Conservation (phyloP, 495 filamentous ascomycete genomes). For the Cryomyces minteri region DNA sequence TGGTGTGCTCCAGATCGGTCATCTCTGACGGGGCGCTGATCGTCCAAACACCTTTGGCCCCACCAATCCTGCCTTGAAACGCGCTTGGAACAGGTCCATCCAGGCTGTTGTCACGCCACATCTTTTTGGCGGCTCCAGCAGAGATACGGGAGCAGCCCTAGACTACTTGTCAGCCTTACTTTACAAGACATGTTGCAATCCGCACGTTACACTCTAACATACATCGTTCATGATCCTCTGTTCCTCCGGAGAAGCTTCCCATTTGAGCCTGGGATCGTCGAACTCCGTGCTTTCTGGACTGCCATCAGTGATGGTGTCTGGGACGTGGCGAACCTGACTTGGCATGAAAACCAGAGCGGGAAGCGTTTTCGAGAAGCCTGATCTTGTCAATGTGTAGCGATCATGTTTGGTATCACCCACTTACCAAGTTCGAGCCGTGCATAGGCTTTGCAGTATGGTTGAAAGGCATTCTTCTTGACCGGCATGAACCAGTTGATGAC, state of each 20-base stretch:
- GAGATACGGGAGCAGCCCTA: constrained; percentile 17
- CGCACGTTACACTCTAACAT: not conserved
- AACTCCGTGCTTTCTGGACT: constrained; percentile 11
- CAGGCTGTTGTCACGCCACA: constrained; percentile 5
- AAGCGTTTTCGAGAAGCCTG: constrained; percentile 12
- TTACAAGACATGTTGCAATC: not conserved
- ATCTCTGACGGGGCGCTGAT: constrained; percentile 32
- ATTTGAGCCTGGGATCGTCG: constrained; percentile 9
- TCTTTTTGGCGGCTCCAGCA: constrained; percentile 7
- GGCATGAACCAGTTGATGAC: constrained; percentile 19
- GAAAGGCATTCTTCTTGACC: constrained; percentile 10
- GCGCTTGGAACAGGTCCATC: constrained; percentile 36
- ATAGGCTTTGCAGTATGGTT: constrained; percentile 18
- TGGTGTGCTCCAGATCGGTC: constrained; percentile 17
- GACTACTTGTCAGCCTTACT: not conserved
- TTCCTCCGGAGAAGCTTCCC: constrained; percentile 1
- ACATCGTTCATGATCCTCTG: constrained; percentile 13
- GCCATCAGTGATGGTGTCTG: constrained; percentile 9
- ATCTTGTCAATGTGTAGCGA: not conserved
- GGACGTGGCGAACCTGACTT: constrained; percentile 8
- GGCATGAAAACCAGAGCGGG: constrained; percentile 12
- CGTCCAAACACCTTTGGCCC: constrained; percentile 85
- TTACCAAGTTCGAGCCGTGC: constrained; percentile 15
- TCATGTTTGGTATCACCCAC: not conserved
- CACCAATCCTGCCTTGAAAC: constrained; percentile 67